These are phyloP conservation scores for Grosmannia huntii DNA, from an alignment of 2,329 filamentous ascomycete species.

Conservation along the genomic window DNA sequence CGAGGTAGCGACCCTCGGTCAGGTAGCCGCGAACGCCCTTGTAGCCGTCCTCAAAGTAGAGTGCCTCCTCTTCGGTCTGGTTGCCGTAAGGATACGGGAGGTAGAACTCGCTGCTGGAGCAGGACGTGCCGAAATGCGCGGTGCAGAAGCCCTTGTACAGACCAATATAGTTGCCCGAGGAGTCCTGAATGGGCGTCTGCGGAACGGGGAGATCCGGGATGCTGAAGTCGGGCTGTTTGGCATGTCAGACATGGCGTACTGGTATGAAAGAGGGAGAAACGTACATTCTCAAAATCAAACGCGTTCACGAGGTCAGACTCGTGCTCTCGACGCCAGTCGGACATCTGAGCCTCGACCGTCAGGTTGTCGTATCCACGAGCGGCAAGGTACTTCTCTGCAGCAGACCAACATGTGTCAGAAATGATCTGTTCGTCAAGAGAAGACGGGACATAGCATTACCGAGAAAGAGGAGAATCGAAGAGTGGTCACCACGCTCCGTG, in stretches of 20 bases:
- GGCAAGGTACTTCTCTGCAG: slow-evolving; percentile 11
- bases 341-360: slow-evolving; percentile 11
- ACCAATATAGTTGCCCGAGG: slow-evolving; percentile 28
- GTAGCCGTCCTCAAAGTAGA: slow-evolving; percentile 37
- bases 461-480: slow-evolving; percentile 40
- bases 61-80: slow-evolving; percentile 22
- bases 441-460: slow-evolving; percentile 21
- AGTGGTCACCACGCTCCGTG: slow-evolving; percentile 41
- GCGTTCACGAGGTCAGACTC: slow-evolving; percentile 16
- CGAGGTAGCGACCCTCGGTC: slow-evolving; percentile 41
- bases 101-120: slow-evolving; percentile 8
- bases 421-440: slow-evolving; percentile 12
- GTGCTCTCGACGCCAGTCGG: slow-evolving; percentile 16
- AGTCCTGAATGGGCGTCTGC: slow-evolving; percentile 27
- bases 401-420: neutral
- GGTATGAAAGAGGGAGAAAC: neutral
- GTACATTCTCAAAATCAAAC: slow-evolving; percentile 15
- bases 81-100: slow-evolving; percentile 31
- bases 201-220: slow-evolving; percentile 32
- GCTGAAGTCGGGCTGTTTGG: slow-evolving; percentile 27
- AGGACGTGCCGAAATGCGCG: slow-evolving; percentile 21
- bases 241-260: neutral
- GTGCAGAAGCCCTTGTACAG: slow-evolving; percentile 28
- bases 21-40: slow-evolving; percentile 37
- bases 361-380: slow-evolving; percentile 20